These are phyloP conservation scores for Simmondsia chinensis DNA, from an alignment of 148 eudicot genomes.

Conservation along the genomic window DNA sequence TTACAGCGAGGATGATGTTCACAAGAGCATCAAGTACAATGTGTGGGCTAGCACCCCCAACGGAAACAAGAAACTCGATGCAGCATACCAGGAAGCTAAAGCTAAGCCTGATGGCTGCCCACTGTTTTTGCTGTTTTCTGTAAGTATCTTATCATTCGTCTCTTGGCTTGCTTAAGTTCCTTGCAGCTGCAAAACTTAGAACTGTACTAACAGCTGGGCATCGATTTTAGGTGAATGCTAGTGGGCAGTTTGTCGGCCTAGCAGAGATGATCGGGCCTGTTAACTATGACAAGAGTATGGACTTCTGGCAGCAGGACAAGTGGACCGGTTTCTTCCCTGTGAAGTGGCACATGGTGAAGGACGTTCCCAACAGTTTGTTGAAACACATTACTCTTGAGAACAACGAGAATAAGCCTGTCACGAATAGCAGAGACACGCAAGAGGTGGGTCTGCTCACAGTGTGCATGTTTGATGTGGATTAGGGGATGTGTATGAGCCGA, in stretches of 20 bases:
- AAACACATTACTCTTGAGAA: conserved; percentile 38
- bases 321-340: conserved; percentile 46
- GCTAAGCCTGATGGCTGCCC: conserved; percentile 34
- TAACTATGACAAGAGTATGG: conserved; percentile 35
- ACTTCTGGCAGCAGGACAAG: conserved; percentile 51
- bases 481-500: not conserved
- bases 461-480: not conserved
- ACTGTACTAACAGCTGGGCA: too few relatives aligned
- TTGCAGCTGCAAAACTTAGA: too few relatives aligned
- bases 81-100: conserved; percentile 41
- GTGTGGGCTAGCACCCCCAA: conserved; percentile 50
- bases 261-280: conserved; percentile 41
- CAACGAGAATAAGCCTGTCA: conserved; percentile 47
- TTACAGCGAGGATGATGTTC: conserved; percentile 48
- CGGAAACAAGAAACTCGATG: conserved; percentile 44
- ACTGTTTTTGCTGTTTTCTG: conserved; percentile 39
- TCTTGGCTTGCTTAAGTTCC: not conserved
- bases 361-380: conserved; percentile 38
- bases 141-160: conserved; percentile 4
- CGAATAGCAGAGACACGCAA: conserved; percentile 48
- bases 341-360: conserved; percentile 51
- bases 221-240: conserved; percentile 30
- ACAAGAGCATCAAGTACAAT: conserved; percentile 40
- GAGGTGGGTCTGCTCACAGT: conserved; percentile 17
- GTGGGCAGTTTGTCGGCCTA: conserved; percentile 46